These are phyloP conservation scores for Stevia rebaudiana DNA, from an alignment of 140 eudicot species.

Conservation along the genomic window DNA sequence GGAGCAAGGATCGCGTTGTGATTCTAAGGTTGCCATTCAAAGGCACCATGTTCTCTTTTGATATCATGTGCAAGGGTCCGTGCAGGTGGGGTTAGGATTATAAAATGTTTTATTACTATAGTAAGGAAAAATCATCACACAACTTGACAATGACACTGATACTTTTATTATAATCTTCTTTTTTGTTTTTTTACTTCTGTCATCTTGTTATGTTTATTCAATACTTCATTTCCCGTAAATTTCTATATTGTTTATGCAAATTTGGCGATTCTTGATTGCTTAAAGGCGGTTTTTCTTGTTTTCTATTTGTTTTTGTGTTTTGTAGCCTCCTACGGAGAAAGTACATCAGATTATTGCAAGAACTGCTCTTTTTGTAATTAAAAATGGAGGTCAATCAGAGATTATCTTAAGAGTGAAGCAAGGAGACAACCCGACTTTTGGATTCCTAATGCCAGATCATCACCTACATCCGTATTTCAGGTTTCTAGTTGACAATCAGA, in stretches of 20 bases:
- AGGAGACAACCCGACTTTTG: slow-evolving; percentile 97
- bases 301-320: slow-evolving; percentile 34
- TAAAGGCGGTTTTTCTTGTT: slow-evolving; percentile 22
- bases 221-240: slow-evolving; percentile 5
- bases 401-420: slow-evolving; percentile 89
- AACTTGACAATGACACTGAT: slow-evolving; percentile 42
- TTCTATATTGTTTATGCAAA: slow-evolving; percentile 8
- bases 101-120: slow-evolving; percentile 39
- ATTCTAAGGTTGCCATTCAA: slow-evolving; percentile 79
- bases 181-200: slow-evolving; percentile 26
- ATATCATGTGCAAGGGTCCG: slow-evolving; percentile 67
- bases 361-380: slow-evolving; percentile 90
- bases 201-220: slow-evolving; percentile 19
- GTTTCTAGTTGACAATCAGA: slow-evolving; percentile 74
- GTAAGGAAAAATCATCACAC: slow-evolving; percentile 44
- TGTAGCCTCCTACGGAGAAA: slow-evolving; percentile 93
- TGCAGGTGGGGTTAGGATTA: slow-evolving; percentile 99
- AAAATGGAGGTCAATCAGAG: slow-evolving; percentile 97
- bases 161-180: slow-evolving; percentile 23
- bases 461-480: slow-evolving; percentile 89
- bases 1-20: slow-evolving; percentile 92
- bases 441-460: slow-evolving; percentile 93
- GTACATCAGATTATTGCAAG: slow-evolving; percentile 90
- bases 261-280: slow-evolving; percentile 15
- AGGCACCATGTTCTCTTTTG: slow-evolving; percentile 93